A percentile compares a stretch with the other conserved stretches of the same genome.
Conservation (phyloP, 371 early-diverging fungal genomes). For the Mucor saturninus region DNA sequence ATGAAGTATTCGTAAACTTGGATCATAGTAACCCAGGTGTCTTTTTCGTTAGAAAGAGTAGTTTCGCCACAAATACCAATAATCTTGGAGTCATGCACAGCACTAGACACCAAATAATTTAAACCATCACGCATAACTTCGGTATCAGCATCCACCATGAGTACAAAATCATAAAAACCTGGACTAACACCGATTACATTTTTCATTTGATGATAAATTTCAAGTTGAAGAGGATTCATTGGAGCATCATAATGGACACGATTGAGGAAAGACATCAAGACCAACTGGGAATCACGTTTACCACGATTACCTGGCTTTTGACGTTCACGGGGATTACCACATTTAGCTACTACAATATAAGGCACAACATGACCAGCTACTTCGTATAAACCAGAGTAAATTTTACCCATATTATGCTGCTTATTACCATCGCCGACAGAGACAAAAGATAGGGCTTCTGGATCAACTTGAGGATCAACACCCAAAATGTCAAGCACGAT, state of each 20-base stretch:
- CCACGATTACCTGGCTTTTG: conserved; percentile 97
- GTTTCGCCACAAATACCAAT: conserved; percentile 95
- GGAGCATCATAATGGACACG: conserved; percentile 93
- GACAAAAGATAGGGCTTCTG: conserved; percentile 86
- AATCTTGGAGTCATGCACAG: conserved; percentile 85
- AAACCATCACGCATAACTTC: conserved; percentile 80
- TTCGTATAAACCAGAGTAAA: conserved; percentile 92
- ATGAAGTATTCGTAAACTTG: conserved; percentile 99
- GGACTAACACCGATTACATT: conserved; percentile 88
- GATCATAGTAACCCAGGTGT: conserved; percentile 96
- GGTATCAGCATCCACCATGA: conserved; percentile 97
- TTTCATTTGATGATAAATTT: conserved; percentile 90
- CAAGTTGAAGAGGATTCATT: conserved; percentile 88
- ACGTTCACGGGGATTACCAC: conserved; percentile 82
- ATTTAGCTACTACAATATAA: conserved; percentile 91
- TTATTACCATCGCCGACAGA: conserved; percentile 85
- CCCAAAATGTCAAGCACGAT: conserved; percentile 93
- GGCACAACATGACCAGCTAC: conserved; percentile 73
- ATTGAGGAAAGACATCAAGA: conserved; percentile 98
- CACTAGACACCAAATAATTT: conserved; percentile 79
- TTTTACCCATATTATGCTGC: conserved; percentile 92
- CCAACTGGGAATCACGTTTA: conserved; percentile 98
- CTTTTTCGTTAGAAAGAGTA: conserved; percentile 83
- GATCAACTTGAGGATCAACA: conserved; percentile 75
- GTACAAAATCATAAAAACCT: conserved; percentile 80